A percentile compares a stretch with the other conserved stretches of the same genome.
These are phyloP conservation scores for Wolfiporia cocos DNA, from an alignment of 1,284 basidiomycete genomes.

Conservation along the genomic window DNA sequence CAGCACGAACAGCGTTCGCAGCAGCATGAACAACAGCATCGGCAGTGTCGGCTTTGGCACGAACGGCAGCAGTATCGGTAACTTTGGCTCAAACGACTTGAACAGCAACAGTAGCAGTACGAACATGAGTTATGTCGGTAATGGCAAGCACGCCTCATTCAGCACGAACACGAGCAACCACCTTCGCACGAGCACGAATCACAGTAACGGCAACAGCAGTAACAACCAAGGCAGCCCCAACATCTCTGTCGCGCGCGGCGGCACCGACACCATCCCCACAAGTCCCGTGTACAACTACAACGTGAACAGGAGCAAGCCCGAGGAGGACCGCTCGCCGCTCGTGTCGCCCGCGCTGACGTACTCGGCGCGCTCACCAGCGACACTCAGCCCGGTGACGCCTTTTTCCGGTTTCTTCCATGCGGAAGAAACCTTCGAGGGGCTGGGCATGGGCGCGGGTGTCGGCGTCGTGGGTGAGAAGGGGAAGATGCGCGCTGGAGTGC, in stretches of 20 bases:
- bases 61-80: conserved; percentile 6
- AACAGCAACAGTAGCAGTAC: conserved; percentile 5
- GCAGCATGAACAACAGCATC: background rate
- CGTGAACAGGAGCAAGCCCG: too few species aligned
- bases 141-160: background rate
- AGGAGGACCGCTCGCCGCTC: conserved; percentile 24
- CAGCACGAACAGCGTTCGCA: conserved; percentile 4
- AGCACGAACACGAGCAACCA: conserved; percentile 1
- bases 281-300: conserved; percentile 7
- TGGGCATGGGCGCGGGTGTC: conserved; percentile 1
- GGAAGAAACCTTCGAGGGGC: conserved; percentile 24
- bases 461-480: conserved; percentile 6
- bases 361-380: conserved; percentile 29
- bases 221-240: background rate
- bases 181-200: background rate
- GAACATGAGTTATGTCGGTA: conserved; percentile 4
- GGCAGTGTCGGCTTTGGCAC: conserved; percentile 9
- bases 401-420: conserved; percentile 29
- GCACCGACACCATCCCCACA: background rate
- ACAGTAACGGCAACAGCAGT: background rate
- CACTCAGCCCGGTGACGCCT: conserved; percentile 32
- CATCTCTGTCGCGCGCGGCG: background rate
- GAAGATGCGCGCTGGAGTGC: conserved; percentile 2
- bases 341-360: conserved; percentile 32
- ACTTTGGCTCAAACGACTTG: conserved; percentile 4